These are phyloP conservation scores for Jatropha multifida DNA, from an alignment of 441 rosid genomes.

Conservation along the genomic window DNA sequence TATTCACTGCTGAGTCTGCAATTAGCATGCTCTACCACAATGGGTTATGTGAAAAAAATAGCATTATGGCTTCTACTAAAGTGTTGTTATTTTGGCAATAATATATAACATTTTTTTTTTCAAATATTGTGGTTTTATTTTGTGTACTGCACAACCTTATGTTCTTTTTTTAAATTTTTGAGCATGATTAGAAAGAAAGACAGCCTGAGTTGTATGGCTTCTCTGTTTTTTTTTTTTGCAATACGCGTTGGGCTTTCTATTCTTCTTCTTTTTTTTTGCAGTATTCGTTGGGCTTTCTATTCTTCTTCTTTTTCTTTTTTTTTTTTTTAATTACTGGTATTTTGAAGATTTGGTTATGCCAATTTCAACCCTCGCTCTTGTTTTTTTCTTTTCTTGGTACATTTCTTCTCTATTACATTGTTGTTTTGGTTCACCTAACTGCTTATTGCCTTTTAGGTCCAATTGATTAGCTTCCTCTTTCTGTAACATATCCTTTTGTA, in stretches of 20 bases:
- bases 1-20: not conserved
- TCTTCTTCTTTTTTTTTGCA: not conserved
- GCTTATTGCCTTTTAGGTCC: not conserved
- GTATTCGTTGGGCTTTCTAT: not conserved
- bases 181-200: not conserved
- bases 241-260: not conserved
- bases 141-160: not conserved
- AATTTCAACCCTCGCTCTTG: not conserved
- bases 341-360: not conserved
- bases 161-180: not conserved
- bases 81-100: not conserved
- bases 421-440: constrained; percentile 2
- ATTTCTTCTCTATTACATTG: not conserved
- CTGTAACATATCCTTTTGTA: not conserved
- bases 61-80: not conserved
- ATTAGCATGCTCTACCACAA: not conserved
- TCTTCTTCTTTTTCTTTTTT: not conserved
- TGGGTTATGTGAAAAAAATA: not conserved
- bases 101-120: not conserved
- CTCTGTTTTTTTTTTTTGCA: not conserved
- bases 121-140: not conserved
- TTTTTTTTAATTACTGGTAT: not conserved
- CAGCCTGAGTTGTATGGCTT: not conserved
- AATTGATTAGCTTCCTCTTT: constrained; percentile 5
- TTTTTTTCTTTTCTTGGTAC: not conserved